phyloP scores from a whole-genome alignment of 306 rosid genomes.

The Quercus parvula region DNA sequence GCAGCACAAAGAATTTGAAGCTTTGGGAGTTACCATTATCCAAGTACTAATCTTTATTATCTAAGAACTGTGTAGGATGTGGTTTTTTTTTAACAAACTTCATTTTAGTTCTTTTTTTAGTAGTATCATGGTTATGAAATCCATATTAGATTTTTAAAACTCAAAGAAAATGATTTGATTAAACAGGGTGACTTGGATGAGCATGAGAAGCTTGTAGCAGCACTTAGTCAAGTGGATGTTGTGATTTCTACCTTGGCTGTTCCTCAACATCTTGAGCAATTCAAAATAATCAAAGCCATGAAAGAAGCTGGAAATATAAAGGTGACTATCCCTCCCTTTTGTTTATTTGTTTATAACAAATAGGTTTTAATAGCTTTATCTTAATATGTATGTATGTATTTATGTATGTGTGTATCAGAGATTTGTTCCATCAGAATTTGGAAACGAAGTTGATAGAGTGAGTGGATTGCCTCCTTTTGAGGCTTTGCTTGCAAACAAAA shows the following conservation, averaged over 20 bases:
- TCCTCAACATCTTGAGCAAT: slow-evolving; percentile 46
- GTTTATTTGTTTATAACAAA: no score
- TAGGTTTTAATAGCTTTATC: no score
- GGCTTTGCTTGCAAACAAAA: slow-evolving; percentile 30
- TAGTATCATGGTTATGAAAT: no score
- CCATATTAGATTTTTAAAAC: no score
- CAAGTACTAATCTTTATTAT: slow-evolving; percentile 10
- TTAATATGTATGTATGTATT: no score
- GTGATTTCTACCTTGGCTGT: slow-evolving; percentile 42
- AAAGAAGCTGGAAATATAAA: slow-evolving; percentile 40
- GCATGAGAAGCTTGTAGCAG: slow-evolving; percentile 35
- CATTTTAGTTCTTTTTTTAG: background rate
- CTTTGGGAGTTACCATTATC: slow-evolving; percentile 39
- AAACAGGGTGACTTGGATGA: slow-evolving; percentile 44
- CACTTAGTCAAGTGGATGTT: slow-evolving; percentile 30
- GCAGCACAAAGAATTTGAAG: slow-evolving; percentile 21
- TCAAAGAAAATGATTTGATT: background rate
- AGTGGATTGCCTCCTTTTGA: slow-evolving; percentile 39
- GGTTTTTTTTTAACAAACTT: background rate
- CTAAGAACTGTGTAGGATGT: background rate
- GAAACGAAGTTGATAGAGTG: slow-evolving; percentile 36
- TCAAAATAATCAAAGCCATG: slow-evolving; percentile 44
- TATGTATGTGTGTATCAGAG: slow-evolving; percentile 22
- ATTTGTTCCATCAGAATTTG: slow-evolving; percentile 44
- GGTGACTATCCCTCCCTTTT: slow-evolving; percentile 13